These are phyloP conservation scores for Carex arenaria DNA, from an alignment of 202 grass and related monocot species.

Conservation along the genomic window DNA sequence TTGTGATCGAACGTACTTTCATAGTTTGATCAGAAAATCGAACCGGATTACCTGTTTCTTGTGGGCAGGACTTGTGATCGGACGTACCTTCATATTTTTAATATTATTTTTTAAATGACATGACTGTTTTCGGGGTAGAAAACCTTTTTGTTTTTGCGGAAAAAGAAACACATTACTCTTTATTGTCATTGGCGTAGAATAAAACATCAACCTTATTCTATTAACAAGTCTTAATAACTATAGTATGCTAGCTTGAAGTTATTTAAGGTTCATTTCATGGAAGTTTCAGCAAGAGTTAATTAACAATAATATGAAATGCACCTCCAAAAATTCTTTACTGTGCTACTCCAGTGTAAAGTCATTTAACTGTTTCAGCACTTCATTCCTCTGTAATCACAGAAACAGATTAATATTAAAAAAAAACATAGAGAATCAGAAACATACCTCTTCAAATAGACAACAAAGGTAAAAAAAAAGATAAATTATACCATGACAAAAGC, in stretches of 20 bases:
- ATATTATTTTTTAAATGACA: no score
- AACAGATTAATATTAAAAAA: background rate
- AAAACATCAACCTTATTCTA: background rate
- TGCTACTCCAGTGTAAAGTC: slow-evolving; percentile 54
- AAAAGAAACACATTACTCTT: background rate
- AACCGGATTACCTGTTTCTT: no score
- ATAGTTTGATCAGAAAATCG: no score
- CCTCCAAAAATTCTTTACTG: background rate
- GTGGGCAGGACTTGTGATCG: no score
- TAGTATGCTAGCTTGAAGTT: background rate
- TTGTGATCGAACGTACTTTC: no score
- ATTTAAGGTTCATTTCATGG: slow-evolving; percentile 13
- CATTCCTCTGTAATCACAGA: slow-evolving; percentile 59
- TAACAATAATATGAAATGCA: background rate
- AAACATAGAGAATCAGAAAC: background rate
- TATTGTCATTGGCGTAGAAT: no score
- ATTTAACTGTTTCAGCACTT: slow-evolving; percentile 74
- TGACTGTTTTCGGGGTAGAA: background rate
- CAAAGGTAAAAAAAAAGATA: background rate
- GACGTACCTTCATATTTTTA: no score
- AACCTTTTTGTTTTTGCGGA: background rate
- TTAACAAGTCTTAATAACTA: background rate
- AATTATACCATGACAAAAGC: slow-evolving; percentile 79
- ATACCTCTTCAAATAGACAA: background rate
- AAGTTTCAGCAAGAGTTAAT: background rate